Base-by-base conservation (phyloP, 306 rosid species). In the Fagus sylvatica region DNA sequence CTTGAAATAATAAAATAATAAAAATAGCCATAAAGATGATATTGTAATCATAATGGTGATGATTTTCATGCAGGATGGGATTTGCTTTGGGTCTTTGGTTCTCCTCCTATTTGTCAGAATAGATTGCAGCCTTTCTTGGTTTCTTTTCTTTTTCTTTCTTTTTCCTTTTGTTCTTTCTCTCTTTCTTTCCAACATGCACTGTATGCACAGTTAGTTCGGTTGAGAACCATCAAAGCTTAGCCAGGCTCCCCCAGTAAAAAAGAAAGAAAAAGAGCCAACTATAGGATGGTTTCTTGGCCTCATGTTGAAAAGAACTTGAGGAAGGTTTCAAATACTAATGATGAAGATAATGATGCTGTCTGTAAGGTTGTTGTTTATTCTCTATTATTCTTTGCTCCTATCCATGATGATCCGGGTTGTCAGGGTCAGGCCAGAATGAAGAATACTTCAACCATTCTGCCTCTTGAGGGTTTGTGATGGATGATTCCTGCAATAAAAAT, bases 401-500 rank as follows among this genome's bases (percentile, higher is more conserved):
- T 73, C 93, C 93, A 79, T 91, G 97, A 79, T 86, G 93, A 88
- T 91, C 87, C 76, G 89, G 89, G 88, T 89, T 88, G 90, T 90
- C 90, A 69, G 98, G 90, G 75, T 93, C 98, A 70, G 96, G 89
- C 99, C 99, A 95, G 77, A 86, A 95, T 72, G 98, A 77, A 65
- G 99, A 90, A 83, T 93, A 95, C 79, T 93, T 95, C 94, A 95
- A 82, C 99, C 99, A 95, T 62, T 95, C 99, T 71, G 91, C 84
- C 81, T 93, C 99, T 85, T 93, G 91, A 37, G 81, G 88, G 79
- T 88, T 91, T 81, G 87, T 33, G 59, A 91, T 90, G 46, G 96
- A 80, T 85, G 97, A 70, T 39, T 91, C 98, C 99, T 91, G 87
- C 76, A 37, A 78, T 16, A 46, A 49, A 73, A 87, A 74, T 4